phyloP scores from a whole-genome alignment of 2,329 filamentous ascomycete species.

The Orbilia brochopaga region DNA sequence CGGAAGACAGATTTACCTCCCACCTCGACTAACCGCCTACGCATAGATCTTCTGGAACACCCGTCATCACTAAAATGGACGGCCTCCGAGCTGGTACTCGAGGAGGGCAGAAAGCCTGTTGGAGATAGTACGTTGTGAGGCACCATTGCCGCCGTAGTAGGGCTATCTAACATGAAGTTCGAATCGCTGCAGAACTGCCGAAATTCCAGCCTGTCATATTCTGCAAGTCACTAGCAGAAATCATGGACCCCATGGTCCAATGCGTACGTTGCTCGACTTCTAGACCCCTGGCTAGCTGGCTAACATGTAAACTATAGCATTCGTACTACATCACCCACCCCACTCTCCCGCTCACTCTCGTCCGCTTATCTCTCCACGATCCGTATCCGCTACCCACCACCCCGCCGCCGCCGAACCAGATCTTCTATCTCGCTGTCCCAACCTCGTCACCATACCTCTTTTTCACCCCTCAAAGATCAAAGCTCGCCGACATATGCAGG shows the following conservation, averaged over 20 bases:
- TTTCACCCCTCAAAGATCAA: constrained; percentile 62
- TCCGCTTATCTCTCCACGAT: constrained; percentile 56
- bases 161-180: not conserved
- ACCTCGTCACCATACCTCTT: constrained; percentile 76
- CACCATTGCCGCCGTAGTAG: constrained; percentile 59
- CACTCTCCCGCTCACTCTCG: constrained; percentile 58
- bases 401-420: constrained; percentile 65
- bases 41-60: constrained; percentile 67
- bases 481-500: constrained; percentile 71
- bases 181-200: constrained; percentile 63
- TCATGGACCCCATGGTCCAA: constrained; percentile 66
- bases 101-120: constrained; percentile 55
- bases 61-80: constrained; percentile 70
- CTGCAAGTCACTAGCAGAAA: constrained; percentile 73
- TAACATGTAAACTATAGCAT: constrained; percentile 64
- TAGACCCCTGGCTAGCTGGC: constrained; percentile 67
- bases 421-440: constrained; percentile 78
- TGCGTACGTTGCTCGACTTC: constrained; percentile 22
- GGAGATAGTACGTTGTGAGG: constrained; percentile 30
- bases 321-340: constrained; percentile 75
- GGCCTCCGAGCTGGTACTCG: constrained; percentile 65
- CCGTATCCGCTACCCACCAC: constrained; percentile 52
- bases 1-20: not conserved
- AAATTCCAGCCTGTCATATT: constrained; percentile 83
- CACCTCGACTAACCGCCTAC: constrained; percentile 10